A percentile compares a stretch with the other conserved stretches of the same genome.
Conservation (phyloP, 306 rosid genomes). For the Vigna reflexopilosa region DNA sequence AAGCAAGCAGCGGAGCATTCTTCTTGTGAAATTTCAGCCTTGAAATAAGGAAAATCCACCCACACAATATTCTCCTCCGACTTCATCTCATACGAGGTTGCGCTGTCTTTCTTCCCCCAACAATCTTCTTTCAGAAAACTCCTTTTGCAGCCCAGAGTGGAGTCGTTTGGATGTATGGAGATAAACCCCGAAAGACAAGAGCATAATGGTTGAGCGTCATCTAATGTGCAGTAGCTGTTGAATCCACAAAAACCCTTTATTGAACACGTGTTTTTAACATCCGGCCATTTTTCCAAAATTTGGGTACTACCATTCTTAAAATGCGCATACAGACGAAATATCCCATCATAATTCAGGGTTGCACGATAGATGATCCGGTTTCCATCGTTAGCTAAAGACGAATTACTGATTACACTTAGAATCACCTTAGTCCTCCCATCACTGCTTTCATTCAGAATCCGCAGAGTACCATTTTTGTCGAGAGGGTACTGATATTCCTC, state of each 20-base stretch:
- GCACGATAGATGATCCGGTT: slow-evolving; percentile 33
- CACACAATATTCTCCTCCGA: background rate
- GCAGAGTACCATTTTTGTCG: slow-evolving; percentile 16
- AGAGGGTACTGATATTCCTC: slow-evolving; percentile 13
- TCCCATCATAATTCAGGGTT: slow-evolving; percentile 43
- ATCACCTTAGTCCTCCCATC: background rate
- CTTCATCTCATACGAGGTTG: slow-evolving; percentile 19
- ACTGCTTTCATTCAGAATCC: background rate
- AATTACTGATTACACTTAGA: background rate
- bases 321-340: slow-evolving; percentile 37
- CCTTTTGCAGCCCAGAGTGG: slow-evolving; percentile 41
- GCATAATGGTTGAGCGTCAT: slow-evolving; percentile 25
- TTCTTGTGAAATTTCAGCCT: background rate
- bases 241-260: slow-evolving; percentile 38
- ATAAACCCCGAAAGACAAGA: slow-evolving; percentile 29
- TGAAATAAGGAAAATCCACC: slow-evolving; percentile 8
- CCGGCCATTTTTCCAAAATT: accelerated
- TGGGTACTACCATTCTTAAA: background rate
- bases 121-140: slow-evolving; percentile 33
- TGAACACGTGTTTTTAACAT: accelerated
- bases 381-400: background rate
- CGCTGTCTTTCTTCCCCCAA: background rate
- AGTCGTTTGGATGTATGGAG: slow-evolving; percentile 14
- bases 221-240: slow-evolving; percentile 45
- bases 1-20: slow-evolving; percentile 43